Conservation (phyloP, 129 eudicot genomes). For the Erigeron canadensis region DNA sequence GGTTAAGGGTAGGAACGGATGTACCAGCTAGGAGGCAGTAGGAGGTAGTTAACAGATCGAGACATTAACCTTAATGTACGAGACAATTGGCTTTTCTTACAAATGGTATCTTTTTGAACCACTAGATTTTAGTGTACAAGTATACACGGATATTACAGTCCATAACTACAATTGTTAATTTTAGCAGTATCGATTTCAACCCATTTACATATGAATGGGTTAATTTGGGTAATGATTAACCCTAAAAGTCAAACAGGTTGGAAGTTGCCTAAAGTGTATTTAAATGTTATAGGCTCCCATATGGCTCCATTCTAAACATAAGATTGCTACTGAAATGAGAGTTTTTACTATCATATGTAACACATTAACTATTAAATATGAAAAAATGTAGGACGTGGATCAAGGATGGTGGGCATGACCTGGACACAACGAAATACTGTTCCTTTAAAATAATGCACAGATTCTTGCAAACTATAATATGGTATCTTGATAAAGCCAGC, state of each 20-base stretch:
- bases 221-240: background rate
- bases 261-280: background rate
- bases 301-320: background rate
- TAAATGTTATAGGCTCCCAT: background rate
- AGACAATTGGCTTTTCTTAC: constrained; percentile 21
- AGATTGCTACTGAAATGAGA: background rate
- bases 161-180: constrained; percentile 11
- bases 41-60: constrained; percentile 23
- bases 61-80: constrained; percentile 26
- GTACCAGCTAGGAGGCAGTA: background rate
- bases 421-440: too few relatives aligned
- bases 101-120: constrained; percentile 24
- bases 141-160: constrained; percentile 20
- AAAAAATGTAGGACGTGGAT: too few relatives aligned
- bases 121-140: constrained; percentile 19
- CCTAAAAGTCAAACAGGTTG: background rate
- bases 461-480: constrained; percentile 4
- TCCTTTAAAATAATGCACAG: background rate
- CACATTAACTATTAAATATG: background rate
- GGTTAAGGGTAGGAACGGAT: constrained; percentile 12
- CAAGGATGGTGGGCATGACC: too few relatives aligned
- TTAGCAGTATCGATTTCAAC: background rate
- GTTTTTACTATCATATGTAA: background rate
- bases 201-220: background rate
- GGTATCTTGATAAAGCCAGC: constrained; percentile 36